These are phyloP conservation scores for Penicillium sp. DNA, from an alignment of 2,329 filamentous ascomycete species.

Conservation along the genomic window DNA sequence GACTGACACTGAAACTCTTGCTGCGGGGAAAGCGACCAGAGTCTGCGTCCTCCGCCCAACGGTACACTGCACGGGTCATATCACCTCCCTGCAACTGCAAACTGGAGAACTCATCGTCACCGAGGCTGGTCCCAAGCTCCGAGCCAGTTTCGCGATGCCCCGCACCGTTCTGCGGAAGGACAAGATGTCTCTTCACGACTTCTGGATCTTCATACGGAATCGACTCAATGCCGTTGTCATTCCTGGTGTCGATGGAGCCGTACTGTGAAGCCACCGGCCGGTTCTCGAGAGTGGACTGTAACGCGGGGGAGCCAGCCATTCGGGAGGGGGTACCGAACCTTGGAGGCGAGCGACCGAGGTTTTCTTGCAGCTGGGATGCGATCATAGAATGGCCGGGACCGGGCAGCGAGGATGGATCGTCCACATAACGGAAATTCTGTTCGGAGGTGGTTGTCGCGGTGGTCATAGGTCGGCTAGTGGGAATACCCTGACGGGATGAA, in stretches of 20 bases:
- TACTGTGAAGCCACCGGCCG: constrained; percentile 63
- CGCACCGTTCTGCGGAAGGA: constrained; percentile 56
- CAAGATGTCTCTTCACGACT: constrained; percentile 82
- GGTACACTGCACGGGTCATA: constrained; percentile 89
- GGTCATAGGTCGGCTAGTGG: constrained; percentile 34
- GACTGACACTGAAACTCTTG: constrained; percentile 76
- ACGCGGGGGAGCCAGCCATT: constrained; percentile 56
- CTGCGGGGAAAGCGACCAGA: constrained; percentile 64
- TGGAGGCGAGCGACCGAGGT: constrained; percentile 52
- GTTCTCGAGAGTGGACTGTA: constrained; percentile 45
- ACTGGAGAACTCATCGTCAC: constrained; percentile 84
- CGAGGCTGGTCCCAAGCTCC: constrained; percentile 32
- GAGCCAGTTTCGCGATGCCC: constrained; percentile 31
- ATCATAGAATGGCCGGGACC: constrained; percentile 83
- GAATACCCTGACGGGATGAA: constrained; percentile 39
- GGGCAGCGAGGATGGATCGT: constrained; percentile 54
- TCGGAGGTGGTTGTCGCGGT: constrained; percentile 46
- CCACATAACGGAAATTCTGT: constrained; percentile 59
- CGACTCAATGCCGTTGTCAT: constrained; percentile 18
- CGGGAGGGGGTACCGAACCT: constrained; percentile 44
- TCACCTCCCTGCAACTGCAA: constrained; percentile 89
- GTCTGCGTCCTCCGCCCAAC: constrained; percentile 88
- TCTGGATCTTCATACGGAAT: constrained; percentile 80
- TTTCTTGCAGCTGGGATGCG: constrained; percentile 76
- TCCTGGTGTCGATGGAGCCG: constrained; percentile 73